Conservation (phyloP, 371 early-diverging fungal species). For the Umbelopsis sp. region DNA sequence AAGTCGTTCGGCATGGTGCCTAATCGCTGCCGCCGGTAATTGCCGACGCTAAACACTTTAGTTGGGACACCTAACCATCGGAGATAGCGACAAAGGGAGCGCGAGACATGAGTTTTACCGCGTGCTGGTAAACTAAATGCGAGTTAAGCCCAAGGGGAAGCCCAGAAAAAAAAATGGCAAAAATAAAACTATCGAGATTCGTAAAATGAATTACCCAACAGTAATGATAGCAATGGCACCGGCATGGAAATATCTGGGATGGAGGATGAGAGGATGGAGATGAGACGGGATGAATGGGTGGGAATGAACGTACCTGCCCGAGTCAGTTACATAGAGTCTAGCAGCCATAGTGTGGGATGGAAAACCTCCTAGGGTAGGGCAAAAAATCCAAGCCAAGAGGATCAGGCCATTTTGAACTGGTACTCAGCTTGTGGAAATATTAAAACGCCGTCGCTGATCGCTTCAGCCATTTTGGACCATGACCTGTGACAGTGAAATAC, state of each 20-base stretch:
- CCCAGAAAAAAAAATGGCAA: background rate
- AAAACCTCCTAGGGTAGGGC: background rate
- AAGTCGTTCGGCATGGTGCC: constrained; percentile 79
- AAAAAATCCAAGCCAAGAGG: background rate
- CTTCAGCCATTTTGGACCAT: background rate
- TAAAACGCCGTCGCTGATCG: constrained; percentile 6
- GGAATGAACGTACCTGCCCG: constrained; percentile 5
- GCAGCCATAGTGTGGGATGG: background rate
- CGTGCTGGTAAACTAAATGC: constrained; percentile 80
- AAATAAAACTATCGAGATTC: background rate
- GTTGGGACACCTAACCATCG: constrained; percentile 94
- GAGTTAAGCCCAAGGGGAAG: background rate
- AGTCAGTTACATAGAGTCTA: constrained; percentile 19
- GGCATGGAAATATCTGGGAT: constrained; percentile 66
- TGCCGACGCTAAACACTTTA: constrained; percentile 96
- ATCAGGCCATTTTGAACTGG: background rate
- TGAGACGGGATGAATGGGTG: too few relatives aligned
- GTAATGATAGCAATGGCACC: constrained; percentile 83
- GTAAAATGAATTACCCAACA: constrained; percentile 66
- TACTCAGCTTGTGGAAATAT: too few relatives aligned
- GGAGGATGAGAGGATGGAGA: background rate
- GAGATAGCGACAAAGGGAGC: constrained; percentile 91
- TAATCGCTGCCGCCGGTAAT: constrained; percentile 87
- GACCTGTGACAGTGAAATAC: background rate
- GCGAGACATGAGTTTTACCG: constrained; percentile 86